Evolutionary conservation across 768 basidiomycete genomes (phyloP), one percentile per base, ranked within the genome.

Genomic region (Boletus rubropictus): DNA sequence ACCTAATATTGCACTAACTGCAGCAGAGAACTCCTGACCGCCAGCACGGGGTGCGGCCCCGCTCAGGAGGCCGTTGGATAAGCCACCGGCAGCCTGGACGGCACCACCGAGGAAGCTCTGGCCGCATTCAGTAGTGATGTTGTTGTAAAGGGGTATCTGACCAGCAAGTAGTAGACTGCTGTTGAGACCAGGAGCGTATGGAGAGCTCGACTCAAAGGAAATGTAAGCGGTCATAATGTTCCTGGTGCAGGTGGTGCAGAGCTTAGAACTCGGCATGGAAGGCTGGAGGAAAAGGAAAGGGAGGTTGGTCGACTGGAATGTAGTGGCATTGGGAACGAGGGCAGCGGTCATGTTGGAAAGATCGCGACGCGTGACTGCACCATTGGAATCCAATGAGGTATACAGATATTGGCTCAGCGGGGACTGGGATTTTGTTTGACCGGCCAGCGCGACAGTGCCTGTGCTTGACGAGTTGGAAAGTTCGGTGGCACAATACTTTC

Each of bases 201-300:
- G 85, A 36, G 72, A 68, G 46, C 65, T 64, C 34, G 80, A 77
- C 69, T 93, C 88, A 66, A 79, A 94, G 47, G 71, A 66, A 66
- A 89, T 82, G 76, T 89, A 99, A 8, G 81, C 55, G 2, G 80
- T 78, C 54, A 98, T 62, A 61, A 93, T 71, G 52, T 76, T 77
- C 63, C 86, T 80, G 11, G 89, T 82, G 81, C 95, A 98, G 12
- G 82, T 56, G 2, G 76, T 82, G 81, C 95, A 97, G 36, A 96
- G 82, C 20, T 66, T 43, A 22, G 65, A 55, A n/a, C 72, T 64
- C 22, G 75, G 31, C 60, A 78, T 68, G 50, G 57, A 51, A 37
- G 85, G 72, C 24, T 74, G 63, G 60, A 88, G 76, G 82, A 87
- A 82, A 54, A 97, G 72, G 86, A 89, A 96, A 29, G 80, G 72